These are phyloP conservation scores for Boletus insuetus DNA, from an alignment of 768 basidiomycete species.

Conservation along the genomic window DNA sequence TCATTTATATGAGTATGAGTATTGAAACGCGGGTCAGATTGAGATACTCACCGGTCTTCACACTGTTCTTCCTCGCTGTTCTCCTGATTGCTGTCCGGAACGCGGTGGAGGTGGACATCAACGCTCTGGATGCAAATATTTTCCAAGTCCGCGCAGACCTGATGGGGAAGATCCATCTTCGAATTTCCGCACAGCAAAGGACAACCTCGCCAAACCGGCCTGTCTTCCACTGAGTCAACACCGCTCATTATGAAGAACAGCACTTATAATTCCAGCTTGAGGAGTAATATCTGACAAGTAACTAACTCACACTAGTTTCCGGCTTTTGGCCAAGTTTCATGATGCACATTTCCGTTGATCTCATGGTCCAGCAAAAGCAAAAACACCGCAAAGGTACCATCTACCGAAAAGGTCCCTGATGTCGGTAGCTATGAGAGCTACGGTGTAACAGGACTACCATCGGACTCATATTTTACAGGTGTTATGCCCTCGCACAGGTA, in stretches of 20 bases:
- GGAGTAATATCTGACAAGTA: no score
- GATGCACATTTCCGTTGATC: no score
- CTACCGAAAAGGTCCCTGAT: neutral
- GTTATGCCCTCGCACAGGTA: neutral
- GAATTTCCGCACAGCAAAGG: neutral
- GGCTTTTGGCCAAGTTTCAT: no score
- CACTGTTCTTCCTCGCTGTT: constrained; percentile 9
- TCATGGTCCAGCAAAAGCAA: no score
- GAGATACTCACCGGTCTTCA: constrained; percentile 12
- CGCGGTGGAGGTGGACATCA: constrained; percentile 3
- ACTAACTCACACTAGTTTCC: no score
- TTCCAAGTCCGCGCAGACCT: constrained; percentile 16
- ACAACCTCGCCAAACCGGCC: neutral
- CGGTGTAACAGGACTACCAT: neutral
- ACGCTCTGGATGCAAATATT: neutral
- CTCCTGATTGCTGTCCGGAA: constrained; percentile 10
- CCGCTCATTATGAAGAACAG: neutral
- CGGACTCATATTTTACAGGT: neutral
- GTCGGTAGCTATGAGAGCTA: neutral
- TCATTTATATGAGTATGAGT: neutral
- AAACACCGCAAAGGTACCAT: no score
- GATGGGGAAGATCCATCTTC: constrained; percentile 3
- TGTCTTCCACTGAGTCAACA: neutral
- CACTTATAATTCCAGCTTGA: no score
- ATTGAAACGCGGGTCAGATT: neutral